Evolutionary conservation across 768 basidiomycete genomes (phyloP), one percentile per base, ranked within the genome.

Genomic region (Hypholoma sublateritium): DNA sequence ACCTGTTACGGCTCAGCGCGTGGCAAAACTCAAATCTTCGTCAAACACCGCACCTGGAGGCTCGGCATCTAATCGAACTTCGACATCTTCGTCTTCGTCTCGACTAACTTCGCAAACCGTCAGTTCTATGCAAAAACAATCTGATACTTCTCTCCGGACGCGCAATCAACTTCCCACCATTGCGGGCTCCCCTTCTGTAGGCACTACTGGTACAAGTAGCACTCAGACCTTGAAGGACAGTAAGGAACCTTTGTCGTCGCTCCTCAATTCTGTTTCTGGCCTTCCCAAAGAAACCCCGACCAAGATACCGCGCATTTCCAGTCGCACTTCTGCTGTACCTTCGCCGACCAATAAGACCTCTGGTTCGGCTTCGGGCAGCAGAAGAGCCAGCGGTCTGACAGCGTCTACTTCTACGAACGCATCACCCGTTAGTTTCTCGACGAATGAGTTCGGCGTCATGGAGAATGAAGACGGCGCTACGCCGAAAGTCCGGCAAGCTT

Each of bases 291-390:
- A 93, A 67, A 93, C 93, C 0, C 93, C 93, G 3, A 95, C 93
- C 17, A 95, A 93, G 76, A 95, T 95, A 65, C 93, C 93, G 46
- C 89, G 93, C 22, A 94, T 95, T 39, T 89, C 91, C n/a, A 91
- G 91, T 66, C 83, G 88, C 34, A 86, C 88, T 2, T 90, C 92
- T 4, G 84, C 88, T 9, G 81, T 80, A 51, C 80, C 83, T 46
- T 91, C 91, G 6, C 92, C 92, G 13, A 81, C 88, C 42, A 69
- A 84, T 53, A 86, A 86, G 62, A 75, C 77, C n/a, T 78, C 83
- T 16, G 65, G 70, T 14, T 75, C 77, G 16, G 75, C 78, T 16
- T 69, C 82, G 50, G 75, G 80, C 8, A 80, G 77, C 58, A 84
- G 89, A 36, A 80, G 93, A 41, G 73, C 84, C n/a, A 92, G 90